Evolutionary conservation across 768 basidiomycete species (phyloP).

Genomic region (Rhodotorula sphaerocarpa): DNA sequence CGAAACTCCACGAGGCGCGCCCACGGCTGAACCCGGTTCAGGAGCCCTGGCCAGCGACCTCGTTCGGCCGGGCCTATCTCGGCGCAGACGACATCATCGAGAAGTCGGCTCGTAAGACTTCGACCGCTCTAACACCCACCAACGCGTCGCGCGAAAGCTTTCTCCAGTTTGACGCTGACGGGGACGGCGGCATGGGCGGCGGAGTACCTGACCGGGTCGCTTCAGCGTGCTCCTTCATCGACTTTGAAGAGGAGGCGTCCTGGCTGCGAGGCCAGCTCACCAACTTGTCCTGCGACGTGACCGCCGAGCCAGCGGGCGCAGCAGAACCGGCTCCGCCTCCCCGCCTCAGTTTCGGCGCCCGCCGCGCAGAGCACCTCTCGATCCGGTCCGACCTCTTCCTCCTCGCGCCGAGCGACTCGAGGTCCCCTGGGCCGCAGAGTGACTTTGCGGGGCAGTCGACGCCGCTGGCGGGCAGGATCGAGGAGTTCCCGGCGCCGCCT

Average conservation of each 20-base stretch:
- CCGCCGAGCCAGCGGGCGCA: no score
- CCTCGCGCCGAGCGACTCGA: background rate
- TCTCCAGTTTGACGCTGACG: conserved; percentile 1
- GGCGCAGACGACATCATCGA: background rate
- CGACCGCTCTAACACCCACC: background rate
- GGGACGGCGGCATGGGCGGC: background rate
- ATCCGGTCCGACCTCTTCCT: background rate
- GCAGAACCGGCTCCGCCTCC: no score
- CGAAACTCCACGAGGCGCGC: background rate
- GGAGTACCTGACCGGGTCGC: no score
- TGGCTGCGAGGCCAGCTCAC: no score
- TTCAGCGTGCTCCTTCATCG: conserved; percentile 10
- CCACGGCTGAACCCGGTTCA: conserved; percentile 10
- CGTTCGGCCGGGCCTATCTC: conserved; percentile 19
- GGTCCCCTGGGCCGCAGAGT: background rate
- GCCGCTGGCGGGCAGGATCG: background rate
- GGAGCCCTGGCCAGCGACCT: conserved; percentile 9
- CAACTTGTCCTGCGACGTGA: no score
- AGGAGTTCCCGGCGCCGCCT: conserved; percentile 17
- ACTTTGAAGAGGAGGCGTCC: background rate
- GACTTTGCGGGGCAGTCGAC: background rate
- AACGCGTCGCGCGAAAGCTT: conserved; percentile 4
- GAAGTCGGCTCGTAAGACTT: no score
- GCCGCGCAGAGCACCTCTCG: conserved; percentile 11
- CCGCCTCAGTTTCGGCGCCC: background rate